A percentile compares a stretch with the other conserved stretches of the same genome.
Conservation (phyloP, 2,329 filamentous ascomycete species). For the Alternaria arborescens region DNA sequence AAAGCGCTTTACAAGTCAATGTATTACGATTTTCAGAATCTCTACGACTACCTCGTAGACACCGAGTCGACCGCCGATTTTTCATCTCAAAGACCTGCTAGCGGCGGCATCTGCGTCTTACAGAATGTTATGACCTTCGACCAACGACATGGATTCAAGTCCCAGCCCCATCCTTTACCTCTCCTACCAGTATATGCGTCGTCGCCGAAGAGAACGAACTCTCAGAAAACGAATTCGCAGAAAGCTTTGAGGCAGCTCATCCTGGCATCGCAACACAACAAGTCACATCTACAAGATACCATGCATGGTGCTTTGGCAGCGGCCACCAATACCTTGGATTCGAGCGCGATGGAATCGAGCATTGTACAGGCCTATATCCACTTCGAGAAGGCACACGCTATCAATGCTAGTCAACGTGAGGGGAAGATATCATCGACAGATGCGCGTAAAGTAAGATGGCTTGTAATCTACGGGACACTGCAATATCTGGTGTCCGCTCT, state of each 20-base stretch:
- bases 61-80: constrained; percentile 60
- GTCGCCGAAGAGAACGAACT: constrained; percentile 34
- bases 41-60: constrained; percentile 78
- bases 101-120: constrained; percentile 74
- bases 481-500: constrained; percentile 76
- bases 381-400: constrained; percentile 70
- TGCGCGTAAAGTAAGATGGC: constrained; percentile 79
- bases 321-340: constrained; percentile 58
- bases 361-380: constrained; percentile 73
- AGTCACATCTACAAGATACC: constrained; percentile 59
- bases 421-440: constrained; percentile 70
- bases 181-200: constrained; percentile 64
- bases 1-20: constrained; percentile 68
- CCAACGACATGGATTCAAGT: constrained; percentile 63
- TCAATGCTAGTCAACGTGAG: constrained; percentile 62
- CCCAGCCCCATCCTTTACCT: constrained; percentile 72
- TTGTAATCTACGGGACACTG: constrained; percentile 75
- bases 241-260: constrained; percentile 48
- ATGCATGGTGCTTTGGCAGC: constrained; percentile 62
- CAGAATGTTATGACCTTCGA: constrained; percentile 76
- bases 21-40: constrained; percentile 72
- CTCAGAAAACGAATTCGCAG: constrained; percentile 44
- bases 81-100: constrained; percentile 62
- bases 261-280: constrained; percentile 49
- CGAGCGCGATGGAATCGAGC: constrained; percentile 50